Conservation (phyloP, 2,329 filamentous ascomycete species). For the Trichoderma sp. region DNA sequence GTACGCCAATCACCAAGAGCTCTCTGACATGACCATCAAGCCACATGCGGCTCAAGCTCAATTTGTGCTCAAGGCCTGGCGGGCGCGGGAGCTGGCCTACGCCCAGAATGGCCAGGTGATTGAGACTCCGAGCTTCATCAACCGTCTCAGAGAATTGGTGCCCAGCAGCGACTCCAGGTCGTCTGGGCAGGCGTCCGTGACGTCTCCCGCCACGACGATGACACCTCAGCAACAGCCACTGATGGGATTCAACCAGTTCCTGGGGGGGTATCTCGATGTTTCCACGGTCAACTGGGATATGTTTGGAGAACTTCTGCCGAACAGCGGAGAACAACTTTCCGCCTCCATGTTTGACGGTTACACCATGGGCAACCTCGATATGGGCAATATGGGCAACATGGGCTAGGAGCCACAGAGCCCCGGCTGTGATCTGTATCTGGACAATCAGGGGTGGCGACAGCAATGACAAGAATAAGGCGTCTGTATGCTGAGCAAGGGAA, state of each 20-base stretch:
- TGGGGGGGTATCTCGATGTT: slow-evolving; percentile 50
- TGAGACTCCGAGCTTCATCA: slow-evolving; percentile 51
- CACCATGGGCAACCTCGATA: slow-evolving; percentile 29
- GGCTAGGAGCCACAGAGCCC: neutral
- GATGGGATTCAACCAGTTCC: slow-evolving; percentile 47
- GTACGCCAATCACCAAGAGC: slow-evolving; percentile 54
- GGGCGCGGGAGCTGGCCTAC: slow-evolving; percentile 50
- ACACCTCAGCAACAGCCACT: slow-evolving; percentile 33
- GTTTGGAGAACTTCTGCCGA: slow-evolving; percentile 41
- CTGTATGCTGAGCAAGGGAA: neutral
- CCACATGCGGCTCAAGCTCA: slow-evolving; percentile 49
- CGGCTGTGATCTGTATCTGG: neutral
- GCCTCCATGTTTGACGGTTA: slow-evolving; percentile 40
- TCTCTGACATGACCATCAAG: slow-evolving; percentile 53
- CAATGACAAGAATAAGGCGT: neutral
- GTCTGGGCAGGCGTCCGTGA: slow-evolving; percentile 37
- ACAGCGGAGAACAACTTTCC: slow-evolving; percentile 37
- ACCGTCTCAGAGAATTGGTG: slow-evolving; percentile 48
- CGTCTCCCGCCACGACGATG: slow-evolving; percentile 37
- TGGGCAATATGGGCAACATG: slow-evolving; percentile 17
- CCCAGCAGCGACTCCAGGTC: slow-evolving; percentile 45
- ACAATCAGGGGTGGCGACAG: neutral
- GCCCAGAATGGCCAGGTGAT: slow-evolving; percentile 43
- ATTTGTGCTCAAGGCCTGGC: slow-evolving; percentile 57
- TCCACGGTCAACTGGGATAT: slow-evolving; percentile 52